These are phyloP conservation scores for Chlamydomonas applanata DNA, from an alignment of 139 green algal species.

Conservation along the genomic window DNA sequence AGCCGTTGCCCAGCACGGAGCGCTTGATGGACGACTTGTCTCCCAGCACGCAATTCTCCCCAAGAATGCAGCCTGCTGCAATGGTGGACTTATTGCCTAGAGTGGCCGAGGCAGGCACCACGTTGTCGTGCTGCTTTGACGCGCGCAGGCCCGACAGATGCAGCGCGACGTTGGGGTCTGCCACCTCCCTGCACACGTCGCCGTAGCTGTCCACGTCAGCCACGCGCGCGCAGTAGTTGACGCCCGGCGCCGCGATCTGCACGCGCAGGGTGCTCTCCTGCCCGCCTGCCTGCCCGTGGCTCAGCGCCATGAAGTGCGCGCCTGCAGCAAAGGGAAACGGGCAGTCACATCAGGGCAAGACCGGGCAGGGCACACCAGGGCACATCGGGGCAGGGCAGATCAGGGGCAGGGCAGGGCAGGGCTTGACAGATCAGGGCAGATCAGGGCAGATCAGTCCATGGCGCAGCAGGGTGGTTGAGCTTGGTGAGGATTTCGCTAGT, in stretches of 20 bases:
- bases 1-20: constrained; percentile 70
- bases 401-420: too few relatives aligned
- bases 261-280: constrained; percentile 36
- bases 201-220: constrained; percentile 45
- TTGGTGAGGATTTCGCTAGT: too few relatives aligned
- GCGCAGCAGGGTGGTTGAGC: too few relatives aligned
- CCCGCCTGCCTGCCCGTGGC: not conserved
- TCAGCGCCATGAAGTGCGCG: constrained; percentile 33
- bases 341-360: too few relatives aligned
- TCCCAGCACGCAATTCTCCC: constrained; percentile 59
- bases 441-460: too few relatives aligned
- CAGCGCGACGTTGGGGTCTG: constrained; percentile 44
- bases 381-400: too few relatives aligned
- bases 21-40: constrained; percentile 89
- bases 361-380: too few relatives aligned
- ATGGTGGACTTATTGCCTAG: constrained; percentile 74
- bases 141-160: constrained; percentile 32
- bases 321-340: too few relatives aligned
- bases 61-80: constrained; percentile 67
- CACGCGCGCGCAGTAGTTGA: constrained; percentile 52
- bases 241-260: constrained; percentile 37
- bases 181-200: constrained; percentile 64
- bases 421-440: too few relatives aligned
- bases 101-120: constrained; percentile 47
- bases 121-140: constrained; percentile 64